phyloP scores from a whole-genome alignment of 73 alveolate species.

The Tetrahymena elliotti region DNA sequence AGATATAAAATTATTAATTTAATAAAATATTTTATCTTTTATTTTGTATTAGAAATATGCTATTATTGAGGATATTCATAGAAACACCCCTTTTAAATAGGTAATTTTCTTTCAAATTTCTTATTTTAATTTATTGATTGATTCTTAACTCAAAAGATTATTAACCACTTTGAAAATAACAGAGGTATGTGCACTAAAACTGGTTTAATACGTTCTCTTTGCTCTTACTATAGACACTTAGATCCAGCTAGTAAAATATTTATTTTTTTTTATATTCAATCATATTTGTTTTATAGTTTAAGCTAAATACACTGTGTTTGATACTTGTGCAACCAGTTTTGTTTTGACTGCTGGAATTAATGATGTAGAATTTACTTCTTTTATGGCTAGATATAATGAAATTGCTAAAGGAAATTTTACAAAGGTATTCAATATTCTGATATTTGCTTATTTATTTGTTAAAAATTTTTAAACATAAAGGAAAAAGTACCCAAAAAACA shows the following conservation, averaged over 20 bases:
- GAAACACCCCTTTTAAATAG: not conserved
- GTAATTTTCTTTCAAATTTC: not conserved
- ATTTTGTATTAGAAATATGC: not conserved
- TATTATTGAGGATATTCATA: not conserved
- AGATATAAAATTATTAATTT: not conserved
- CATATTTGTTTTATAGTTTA: slow-evolving; percentile 4
- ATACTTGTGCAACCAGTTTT: slow-evolving; percentile 54
- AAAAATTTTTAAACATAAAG: not conserved
- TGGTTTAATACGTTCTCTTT: slow-evolving; percentile 44
- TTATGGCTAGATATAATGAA: slow-evolving; percentile 21
- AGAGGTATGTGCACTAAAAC: slow-evolving; percentile 49
- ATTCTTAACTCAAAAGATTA: not conserved
- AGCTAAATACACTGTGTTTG: slow-evolving; percentile 49
- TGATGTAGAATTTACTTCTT: slow-evolving; percentile 25
- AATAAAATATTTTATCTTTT: not conserved
- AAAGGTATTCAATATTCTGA: not conserved
- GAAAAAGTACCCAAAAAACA: slow-evolving; percentile 46
- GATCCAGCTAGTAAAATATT: slow-evolving; percentile 38
- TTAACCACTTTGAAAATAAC: slow-evolving; percentile 46
- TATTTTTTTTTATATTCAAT: not conserved
- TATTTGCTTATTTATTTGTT: not conserved
- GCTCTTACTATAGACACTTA: slow-evolving; percentile 13
- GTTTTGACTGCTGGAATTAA: slow-evolving; percentile 38
- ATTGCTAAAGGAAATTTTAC: not conserved
- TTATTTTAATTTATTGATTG: not conserved